Percentiles rank a stretch among this genome's conserved stretches.
These are phyloP conservation scores for Asterella californica DNA, from an alignment of 225 moss, liverwort and hornwort genomes.

Conservation along the genomic window DNA sequence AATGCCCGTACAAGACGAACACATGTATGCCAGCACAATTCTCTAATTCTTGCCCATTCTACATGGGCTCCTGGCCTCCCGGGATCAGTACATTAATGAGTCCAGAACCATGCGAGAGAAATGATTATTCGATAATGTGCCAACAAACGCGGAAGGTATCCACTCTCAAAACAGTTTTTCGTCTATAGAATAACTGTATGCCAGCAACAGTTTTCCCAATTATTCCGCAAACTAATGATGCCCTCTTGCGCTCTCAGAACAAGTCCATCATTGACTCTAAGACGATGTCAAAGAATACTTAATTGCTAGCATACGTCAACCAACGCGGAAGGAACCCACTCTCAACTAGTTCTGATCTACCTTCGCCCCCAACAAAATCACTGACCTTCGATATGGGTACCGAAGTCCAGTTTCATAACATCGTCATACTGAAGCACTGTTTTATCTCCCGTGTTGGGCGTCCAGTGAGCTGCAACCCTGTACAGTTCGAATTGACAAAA, in stretches of 20 bases:
- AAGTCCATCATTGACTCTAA: background rate
- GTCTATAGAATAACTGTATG: too few species aligned
- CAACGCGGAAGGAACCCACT: background rate
- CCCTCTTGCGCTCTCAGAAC: too few species aligned
- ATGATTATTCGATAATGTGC: too few species aligned
- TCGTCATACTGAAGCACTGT: constrained; percentile 98
- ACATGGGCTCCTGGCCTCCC: background rate
- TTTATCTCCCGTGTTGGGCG: constrained; percentile 88
- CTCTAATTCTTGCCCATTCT: background rate
- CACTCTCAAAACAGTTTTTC: too few species aligned
- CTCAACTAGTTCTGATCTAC: background rate
- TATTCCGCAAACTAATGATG: too few species aligned
- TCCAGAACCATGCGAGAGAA: too few species aligned
- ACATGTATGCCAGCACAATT: background rate
- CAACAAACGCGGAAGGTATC: too few species aligned
- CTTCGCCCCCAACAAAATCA: background rate
- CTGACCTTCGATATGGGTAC: constrained; percentile 87
- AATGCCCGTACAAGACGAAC: background rate
- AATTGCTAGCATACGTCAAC: background rate
- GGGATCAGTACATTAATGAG: too few species aligned
- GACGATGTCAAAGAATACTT: background rate
- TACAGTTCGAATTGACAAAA: background rate
- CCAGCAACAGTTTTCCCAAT: too few species aligned
- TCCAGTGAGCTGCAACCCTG: constrained; percentile 98
- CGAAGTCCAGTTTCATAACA: constrained; percentile 97